Evolutionary conservation across 352 stramenopile species (phyloP), one percentile per base, ranked within the genome.

Genomic region (Phytopythium oedochilum): DNA sequence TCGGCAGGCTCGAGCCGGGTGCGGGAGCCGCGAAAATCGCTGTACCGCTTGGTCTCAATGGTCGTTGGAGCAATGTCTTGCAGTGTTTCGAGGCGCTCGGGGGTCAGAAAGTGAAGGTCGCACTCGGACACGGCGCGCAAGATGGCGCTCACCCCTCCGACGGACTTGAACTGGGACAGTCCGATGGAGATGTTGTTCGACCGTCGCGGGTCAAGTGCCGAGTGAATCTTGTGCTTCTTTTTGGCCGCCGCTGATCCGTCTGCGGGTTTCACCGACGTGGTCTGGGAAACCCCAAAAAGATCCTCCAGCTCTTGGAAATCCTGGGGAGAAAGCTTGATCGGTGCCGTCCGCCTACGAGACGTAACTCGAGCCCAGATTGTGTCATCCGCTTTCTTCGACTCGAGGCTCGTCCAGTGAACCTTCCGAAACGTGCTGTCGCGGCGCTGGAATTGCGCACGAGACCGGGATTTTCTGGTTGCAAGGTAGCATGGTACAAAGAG

Each of bases 151-250:
- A 66, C 49, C 23, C 77, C 83, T 3, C 80, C 78, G 9, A 74
- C 23, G 10, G 59, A 40, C 59, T 93, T 93, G 31, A 90, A 91
- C 55, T 87, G 80, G n/a, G 66, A 87, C 5, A 93, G 36, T 0
- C 75, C 80, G 59, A 93, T 93, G 6, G 74, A 85, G 55, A 93
- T 91, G 40, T 89, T 91, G 68, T 91, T 91, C 6, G 76, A 82
- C 23, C 83, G 73, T 14, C 80, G 66, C n/a, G 80, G 80, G 64
- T 93, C 83, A 6, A 93, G 59, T 0, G 80, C 80, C 11, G 68
- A 79, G 22, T 44, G 49, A 28, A 89, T 81, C 10, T 67, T 66
- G 9, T 69, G 65, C 36, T 73, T 78, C 45, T 70, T 70, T n/a
- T 36, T 56, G n/a, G 53, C 66, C 5, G 44, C 51, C 39, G 71